phyloP scores from a whole-genome alignment of 2,329 filamentous ascomycete species.

The Sarocladium kiliense region DNA sequence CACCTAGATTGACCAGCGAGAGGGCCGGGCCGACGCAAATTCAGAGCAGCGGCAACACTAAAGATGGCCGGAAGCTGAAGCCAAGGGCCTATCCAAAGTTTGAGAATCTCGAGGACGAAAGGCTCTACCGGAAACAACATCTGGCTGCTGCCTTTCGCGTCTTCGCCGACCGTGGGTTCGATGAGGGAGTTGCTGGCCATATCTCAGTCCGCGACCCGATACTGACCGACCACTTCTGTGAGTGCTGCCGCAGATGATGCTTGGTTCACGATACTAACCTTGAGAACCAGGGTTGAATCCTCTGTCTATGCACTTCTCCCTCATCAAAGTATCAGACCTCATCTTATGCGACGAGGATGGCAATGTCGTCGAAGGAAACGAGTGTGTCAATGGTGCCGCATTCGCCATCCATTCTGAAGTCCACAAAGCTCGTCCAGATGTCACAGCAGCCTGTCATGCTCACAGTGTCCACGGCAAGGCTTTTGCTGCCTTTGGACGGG shows the following conservation, averaged over 20 bases:
- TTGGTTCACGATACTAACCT: neutral
- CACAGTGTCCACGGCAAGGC: slow-evolving; percentile 53
- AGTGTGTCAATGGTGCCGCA: slow-evolving; percentile 61
- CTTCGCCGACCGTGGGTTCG: slow-evolving; percentile 35
- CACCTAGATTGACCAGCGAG: neutral
- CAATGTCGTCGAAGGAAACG: slow-evolving; percentile 51
- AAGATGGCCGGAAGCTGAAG: slow-evolving; percentile 5
- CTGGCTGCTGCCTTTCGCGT: slow-evolving; percentile 37
- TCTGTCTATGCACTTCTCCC: slow-evolving; percentile 58
- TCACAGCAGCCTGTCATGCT: slow-evolving; percentile 56
- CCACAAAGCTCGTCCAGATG: slow-evolving; percentile 54
- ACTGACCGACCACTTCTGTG: slow-evolving; percentile 21
- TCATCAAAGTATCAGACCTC: slow-evolving; percentile 60
- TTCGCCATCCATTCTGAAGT: slow-evolving; percentile 56
- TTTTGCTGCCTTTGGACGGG: slow-evolving; percentile 52
- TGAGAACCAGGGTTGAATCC: slow-evolving; percentile 35
- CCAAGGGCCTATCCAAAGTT: slow-evolving; percentile 10
- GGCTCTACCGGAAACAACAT: slow-evolving; percentile 19
- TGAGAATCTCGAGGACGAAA: slow-evolving; percentile 10
- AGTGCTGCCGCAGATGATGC: slow-evolving; percentile 11
- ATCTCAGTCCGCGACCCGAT: slow-evolving; percentile 30
- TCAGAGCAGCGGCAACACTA: slow-evolving; percentile 7
- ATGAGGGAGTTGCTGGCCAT: slow-evolving; percentile 38
- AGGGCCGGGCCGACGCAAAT: neutral
- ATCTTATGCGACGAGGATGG: slow-evolving; percentile 54